These are phyloP conservation scores for Globisporangium carolinianum DNA, from an alignment of 352 stramenopile species.

Conservation along the genomic window DNA sequence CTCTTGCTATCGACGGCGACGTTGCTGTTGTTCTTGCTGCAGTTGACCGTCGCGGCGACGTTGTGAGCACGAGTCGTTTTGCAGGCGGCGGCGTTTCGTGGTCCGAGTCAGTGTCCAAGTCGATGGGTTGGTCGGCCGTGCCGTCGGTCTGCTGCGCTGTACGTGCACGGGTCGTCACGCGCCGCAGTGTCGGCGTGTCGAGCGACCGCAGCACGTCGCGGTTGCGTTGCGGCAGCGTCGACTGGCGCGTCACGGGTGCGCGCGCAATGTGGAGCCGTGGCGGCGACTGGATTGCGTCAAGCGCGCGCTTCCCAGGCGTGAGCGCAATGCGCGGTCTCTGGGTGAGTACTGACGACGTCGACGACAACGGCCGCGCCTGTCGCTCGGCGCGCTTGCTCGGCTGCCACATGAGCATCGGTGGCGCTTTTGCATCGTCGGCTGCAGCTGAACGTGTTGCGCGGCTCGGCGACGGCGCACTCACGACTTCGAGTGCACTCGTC, in stretches of 20 bases:
- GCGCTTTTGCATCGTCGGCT: not conserved
- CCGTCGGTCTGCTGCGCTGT: constrained; percentile 6
- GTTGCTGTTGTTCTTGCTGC: not conserved
- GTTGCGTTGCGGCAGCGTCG: constrained; percentile 1
- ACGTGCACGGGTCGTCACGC: not conserved
- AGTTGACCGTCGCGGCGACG: not conserved
- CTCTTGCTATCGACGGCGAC: not conserved
- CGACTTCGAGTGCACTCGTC: constrained; percentile 5
- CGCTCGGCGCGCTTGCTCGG: not conserved
- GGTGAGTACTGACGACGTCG: not conserved
- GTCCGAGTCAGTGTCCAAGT: constrained; percentile 42
- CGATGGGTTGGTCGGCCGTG: constrained; percentile 37
- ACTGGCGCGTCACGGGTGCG: not conserved
- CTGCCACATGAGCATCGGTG: not conserved
- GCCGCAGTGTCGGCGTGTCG: not conserved
- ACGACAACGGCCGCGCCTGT: too few species aligned
- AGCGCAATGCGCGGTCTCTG: constrained; percentile 4
- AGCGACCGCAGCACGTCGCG: not conserved
- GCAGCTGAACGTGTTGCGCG: not conserved
- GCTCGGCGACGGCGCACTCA: constrained; percentile 6
- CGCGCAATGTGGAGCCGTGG: not conserved
- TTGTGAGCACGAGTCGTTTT: not conserved
- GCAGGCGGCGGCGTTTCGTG: constrained; percentile 13
- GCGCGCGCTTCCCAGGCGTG: not conserved
- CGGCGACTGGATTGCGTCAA: constrained; percentile 6